Percentiles rank a stretch among this genome's conserved stretches.
Conservation (phyloP, 768 basidiomycete species). For the Amanita pseudoporphyria region DNA sequence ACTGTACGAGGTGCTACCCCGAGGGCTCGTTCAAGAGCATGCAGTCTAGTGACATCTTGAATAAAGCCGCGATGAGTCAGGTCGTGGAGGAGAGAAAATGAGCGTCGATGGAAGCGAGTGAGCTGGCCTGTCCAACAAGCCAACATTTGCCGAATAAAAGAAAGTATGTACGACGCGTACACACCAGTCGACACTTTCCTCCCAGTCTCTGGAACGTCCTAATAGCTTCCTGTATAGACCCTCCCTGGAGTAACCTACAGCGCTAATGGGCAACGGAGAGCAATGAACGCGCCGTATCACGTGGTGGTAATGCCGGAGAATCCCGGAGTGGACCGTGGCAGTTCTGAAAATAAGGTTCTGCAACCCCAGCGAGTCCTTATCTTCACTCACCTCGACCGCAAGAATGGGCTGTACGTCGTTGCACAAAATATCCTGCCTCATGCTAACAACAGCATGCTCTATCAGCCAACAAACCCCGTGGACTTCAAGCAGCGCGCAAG, state of each 20-base stretch:
- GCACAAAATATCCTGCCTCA: conserved; percentile 8
- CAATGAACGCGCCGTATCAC: background rate
- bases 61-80: conserved; percentile 37
- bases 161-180: too few relatives aligned
- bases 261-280: too few relatives aligned
- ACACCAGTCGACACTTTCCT: too few relatives aligned
- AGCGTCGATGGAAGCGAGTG: background rate
- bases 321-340: conserved; percentile 19
- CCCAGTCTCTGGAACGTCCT: too few relatives aligned
- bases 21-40: conserved; percentile 29
- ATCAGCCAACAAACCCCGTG: conserved; percentile 96
- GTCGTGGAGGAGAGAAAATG: conserved; percentile 24
- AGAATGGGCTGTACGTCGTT: conserved; percentile 77
- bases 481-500: conserved; percentile 97
- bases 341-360: conserved; percentile 39
- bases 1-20: conserved; percentile 37
- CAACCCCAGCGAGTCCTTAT: conserved; percentile 22
- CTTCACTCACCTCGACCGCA: conserved; percentile 44
- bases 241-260: too few relatives aligned
- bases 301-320: too few relatives aligned
- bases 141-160: conserved; percentile 10
- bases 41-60: conserved; percentile 40
- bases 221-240: too few relatives aligned
- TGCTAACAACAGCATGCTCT: conserved; percentile 10
- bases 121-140: background rate